These are phyloP conservation scores for Artemisia argyi DNA, from an alignment of 129 eudicot genomes.

Conservation along the genomic window DNA sequence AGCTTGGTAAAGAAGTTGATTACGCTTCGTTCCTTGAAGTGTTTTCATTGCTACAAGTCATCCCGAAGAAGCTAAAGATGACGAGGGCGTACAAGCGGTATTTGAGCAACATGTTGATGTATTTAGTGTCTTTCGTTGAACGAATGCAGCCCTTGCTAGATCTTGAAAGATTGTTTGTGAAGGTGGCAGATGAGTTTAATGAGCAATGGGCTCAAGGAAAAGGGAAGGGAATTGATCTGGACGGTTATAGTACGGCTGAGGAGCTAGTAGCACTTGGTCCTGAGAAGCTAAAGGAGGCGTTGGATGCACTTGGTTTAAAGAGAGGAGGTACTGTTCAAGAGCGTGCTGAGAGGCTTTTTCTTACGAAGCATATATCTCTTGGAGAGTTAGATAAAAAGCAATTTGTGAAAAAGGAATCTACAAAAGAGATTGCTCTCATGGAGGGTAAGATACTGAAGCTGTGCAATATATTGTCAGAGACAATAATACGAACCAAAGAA, in stretches of 20 bases:
- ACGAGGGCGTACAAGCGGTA: background rate
- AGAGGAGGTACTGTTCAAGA: background rate
- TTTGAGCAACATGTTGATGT: background rate
- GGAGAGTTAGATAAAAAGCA: background rate
- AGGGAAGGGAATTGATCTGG: background rate
- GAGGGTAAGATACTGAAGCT: background rate
- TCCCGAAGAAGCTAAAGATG: background rate
- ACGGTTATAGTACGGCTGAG: background rate
- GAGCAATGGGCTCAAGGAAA: background rate
- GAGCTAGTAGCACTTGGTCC: background rate
- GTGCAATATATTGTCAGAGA: background rate
- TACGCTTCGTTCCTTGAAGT: background rate
- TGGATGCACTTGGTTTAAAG: background rate
- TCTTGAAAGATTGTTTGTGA: background rate
- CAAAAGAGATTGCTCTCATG: too few species aligned
- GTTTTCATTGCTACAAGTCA: background rate
- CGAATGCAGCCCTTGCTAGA: background rate
- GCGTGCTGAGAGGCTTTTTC: background rate
- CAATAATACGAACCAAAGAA: background rate
- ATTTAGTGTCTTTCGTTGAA: background rate
- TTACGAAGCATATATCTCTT: background rate
- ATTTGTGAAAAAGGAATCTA: too few species aligned
- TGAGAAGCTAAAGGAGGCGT: background rate
- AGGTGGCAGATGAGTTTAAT: background rate
- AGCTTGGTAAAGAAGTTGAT: background rate